Percentiles rank a stretch among this genome's conserved stretches.
These are phyloP conservation scores for Rauvolfia tetraphylla DNA, from an alignment of 257 asterid genomes.

Conservation along the genomic window DNA sequence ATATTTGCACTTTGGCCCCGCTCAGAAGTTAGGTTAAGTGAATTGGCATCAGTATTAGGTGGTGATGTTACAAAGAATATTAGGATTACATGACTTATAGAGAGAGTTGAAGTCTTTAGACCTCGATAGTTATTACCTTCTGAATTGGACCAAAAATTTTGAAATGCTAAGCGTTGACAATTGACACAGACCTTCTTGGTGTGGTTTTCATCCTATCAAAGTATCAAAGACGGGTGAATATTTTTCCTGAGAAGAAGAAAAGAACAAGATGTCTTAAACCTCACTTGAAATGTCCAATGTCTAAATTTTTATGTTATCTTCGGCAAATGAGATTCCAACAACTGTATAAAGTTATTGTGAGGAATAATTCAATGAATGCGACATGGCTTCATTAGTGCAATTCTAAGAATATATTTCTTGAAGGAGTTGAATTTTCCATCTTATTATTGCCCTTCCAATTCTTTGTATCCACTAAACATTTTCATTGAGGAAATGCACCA, in stretches of 20 bases:
- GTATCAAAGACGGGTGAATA: neutral
- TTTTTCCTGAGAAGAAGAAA: neutral
- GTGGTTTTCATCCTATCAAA: too few species aligned
- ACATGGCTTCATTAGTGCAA: neutral
- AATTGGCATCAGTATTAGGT: too few species aligned
- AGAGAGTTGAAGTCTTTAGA: too few species aligned
- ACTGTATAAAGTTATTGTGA: neutral
- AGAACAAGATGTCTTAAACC: neutral
- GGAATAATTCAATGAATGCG: neutral
- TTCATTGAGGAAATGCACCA: neutral
- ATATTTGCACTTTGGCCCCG: neutral
- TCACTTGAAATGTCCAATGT: neutral
- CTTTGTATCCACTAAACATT: neutral
- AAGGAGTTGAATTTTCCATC: neutral
- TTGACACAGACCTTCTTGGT: too few species aligned
- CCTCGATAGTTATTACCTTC: too few species aligned
- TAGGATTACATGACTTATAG: too few species aligned
- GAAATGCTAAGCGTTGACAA: too few species aligned
- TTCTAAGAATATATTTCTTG: neutral
- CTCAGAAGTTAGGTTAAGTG: too few species aligned
- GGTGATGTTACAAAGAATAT: too few species aligned
- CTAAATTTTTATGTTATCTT: neutral
- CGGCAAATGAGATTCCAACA: conserved; percentile 2
- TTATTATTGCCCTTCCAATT: too few species aligned
- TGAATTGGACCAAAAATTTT: too few species aligned